phyloP scores from a whole-genome alignment of 768 basidiomycete genomes.

The Neoboletus magnificus region DNA sequence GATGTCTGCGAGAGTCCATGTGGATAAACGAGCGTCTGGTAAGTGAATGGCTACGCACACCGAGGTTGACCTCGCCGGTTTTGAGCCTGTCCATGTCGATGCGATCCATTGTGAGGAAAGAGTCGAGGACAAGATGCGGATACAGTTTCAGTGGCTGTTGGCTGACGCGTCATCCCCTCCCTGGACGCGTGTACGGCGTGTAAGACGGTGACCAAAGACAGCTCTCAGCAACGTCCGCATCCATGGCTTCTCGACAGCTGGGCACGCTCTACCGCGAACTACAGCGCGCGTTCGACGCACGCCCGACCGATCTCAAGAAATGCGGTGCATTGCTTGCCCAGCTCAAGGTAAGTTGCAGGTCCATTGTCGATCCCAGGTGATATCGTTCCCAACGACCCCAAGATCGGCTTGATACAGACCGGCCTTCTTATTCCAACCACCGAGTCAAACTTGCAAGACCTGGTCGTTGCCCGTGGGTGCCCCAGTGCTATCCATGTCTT shows the following conservation, averaged over 20 bases:
- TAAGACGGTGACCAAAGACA: background rate
- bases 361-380: background rate
- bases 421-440: conserved; percentile 75
- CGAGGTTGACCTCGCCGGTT: conserved; percentile 93
- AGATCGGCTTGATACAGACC: conserved; percentile 77
- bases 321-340: conserved; percentile 60
- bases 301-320: conserved; percentile 65
- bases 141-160: conserved; percentile 14
- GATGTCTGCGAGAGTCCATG: conserved; percentile 65
- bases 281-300: conserved; percentile 59
- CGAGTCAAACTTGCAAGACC: conserved; percentile 60
- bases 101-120: conserved; percentile 44
- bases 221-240: conserved; percentile 1
- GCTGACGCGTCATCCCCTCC: conserved; percentile 55
- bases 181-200: conserved; percentile 30
- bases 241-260: conserved; percentile 54
- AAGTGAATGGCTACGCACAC: conserved; percentile 53
- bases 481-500: background rate
- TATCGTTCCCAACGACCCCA: conserved; percentile 2
- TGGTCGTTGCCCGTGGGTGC: conserved; percentile 68
- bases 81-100: conserved; percentile 89
- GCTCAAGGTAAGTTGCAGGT: conserved; percentile 58
- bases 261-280: conserved; percentile 64
- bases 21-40: background rate
- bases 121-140: conserved; percentile 16